Base-by-base conservation (phyloP, 179 eudicot genomes). In the Spergularia azorica region DNA sequence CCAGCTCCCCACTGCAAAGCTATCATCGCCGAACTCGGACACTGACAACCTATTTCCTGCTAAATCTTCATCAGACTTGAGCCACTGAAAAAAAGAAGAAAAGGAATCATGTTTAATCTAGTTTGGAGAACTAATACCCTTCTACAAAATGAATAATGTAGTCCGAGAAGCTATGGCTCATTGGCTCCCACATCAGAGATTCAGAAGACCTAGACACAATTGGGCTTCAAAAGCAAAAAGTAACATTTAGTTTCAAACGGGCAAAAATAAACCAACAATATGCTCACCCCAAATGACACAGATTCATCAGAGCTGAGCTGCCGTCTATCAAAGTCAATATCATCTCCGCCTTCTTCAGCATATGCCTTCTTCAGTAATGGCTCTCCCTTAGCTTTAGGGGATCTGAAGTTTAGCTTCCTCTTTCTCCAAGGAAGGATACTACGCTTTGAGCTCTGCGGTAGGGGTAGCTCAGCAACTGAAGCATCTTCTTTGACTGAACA, bases 341-440 rank as follows among this genome's bases (percentile, higher is more conserved):
- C 97, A 84, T 93, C 97, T 63, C 97, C 97, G 63, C 97, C 97
- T 77, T 92, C 96, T 83, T 93, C 97, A 51, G 90, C 96, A 84
- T 93, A 87, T 10, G 86, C 86, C 85, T 91, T 93, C 82, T 93
- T 93, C 77, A 93, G 62, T 55, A 93, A 77, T 1, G 97, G 97
- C 83, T 93, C 97, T 11, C 97, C 97, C 78, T 89, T 93, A 20
- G 83, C 89, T 81, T 86, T 91, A n/a, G 94, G 94, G 48, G 96
- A 87, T 77, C 87, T 87, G 62, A 93, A 93, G 72, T 81, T 88
- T 21, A 86, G 78, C 80, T 90, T 91, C 77, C 96, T 90, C 85
- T 90, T 93, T 78, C 88, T 86, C 96, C 94, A 90, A 32, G 94
- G 90, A 67, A 91, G 84, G 17, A 91, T 79, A 76, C 96, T 90